phyloP scores from a whole-genome alignment of 2,329 filamentous ascomycete genomes.

The Dothistroma pini region DNA sequence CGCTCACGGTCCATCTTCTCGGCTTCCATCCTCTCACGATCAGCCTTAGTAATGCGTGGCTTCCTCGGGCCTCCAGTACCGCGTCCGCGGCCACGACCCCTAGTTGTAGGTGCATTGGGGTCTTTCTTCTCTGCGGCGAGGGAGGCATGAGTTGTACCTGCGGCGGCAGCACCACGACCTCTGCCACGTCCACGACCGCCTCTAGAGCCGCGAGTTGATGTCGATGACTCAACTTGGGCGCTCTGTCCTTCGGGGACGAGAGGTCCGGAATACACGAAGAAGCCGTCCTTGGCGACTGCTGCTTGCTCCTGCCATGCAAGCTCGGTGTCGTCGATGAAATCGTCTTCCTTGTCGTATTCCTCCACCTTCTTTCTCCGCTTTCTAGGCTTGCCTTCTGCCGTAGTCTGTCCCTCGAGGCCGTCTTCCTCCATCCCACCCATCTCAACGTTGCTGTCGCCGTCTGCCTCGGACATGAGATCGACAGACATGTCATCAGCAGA shows the following conservation, averaged over 20 bases:
- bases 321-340: slow-evolving; percentile 85
- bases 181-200: slow-evolving; percentile 26
- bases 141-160: slow-evolving; percentile 31
- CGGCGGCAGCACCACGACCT: slow-evolving; percentile 49
- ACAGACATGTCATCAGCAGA: slow-evolving; percentile 78
- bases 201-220: slow-evolving; percentile 17
- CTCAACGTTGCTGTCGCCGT: slow-evolving; percentile 80
- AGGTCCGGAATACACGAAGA: slow-evolving; percentile 96
- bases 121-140: slow-evolving; percentile 28
- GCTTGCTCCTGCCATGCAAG: slow-evolving; percentile 93
- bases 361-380: slow-evolving; percentile 70
- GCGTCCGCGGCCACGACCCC: slow-evolving; percentile 37
- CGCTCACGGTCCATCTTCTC: slow-evolving; percentile 74
- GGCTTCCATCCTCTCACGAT: slow-evolving; percentile 73
- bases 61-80: slow-evolving; percentile 67
- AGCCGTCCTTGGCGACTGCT: slow-evolving; percentile 89
- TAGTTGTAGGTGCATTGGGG: slow-evolving; percentile 14
- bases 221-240: slow-evolving; percentile 31
- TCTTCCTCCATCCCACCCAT: slow-evolving; percentile 63
- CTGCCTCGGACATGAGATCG: slow-evolving; percentile 61
- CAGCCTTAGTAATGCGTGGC: slow-evolving; percentile 80
- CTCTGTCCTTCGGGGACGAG: slow-evolving; percentile 80
- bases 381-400: slow-evolving; percentile 69
- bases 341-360: slow-evolving; percentile 64
- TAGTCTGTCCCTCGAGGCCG: slow-evolving; percentile 56